Evolutionary conservation across 2,329 filamentous ascomycete species (phyloP), one percentile per base, ranked within the genome.

Genomic region (Aureobasidium sp.): DNA sequence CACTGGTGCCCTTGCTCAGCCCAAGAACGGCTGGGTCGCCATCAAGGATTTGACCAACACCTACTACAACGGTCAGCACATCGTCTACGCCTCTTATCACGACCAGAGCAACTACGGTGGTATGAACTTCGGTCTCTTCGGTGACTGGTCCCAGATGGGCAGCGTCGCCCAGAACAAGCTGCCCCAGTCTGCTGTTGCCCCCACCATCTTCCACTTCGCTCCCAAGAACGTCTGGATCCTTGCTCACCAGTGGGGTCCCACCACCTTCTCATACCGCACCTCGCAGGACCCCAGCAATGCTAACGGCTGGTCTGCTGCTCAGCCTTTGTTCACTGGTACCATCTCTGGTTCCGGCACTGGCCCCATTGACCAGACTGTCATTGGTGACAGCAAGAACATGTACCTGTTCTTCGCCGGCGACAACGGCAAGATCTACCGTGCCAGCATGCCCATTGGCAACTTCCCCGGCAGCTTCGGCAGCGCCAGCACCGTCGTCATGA

Each of bases 321-420:
- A 84, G 70, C 67, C 82, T 4, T 80, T 87, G 51, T 87, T 84
- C 74, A 73, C 78, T 0, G 84, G 84, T 13, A 77, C 69, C 24
- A 82, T 87, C 67, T 70, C 76, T 0, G 77, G 69, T 61, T 81
- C 80, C 9, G 69, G 71, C 71, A 85, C 81, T 0, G 83, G 83
- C 0, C 69, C 76, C 12, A 87, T 88, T 64, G 85, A 88, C 71
- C 84, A 86, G 73, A 83, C 84, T 0, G 66, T 87, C 62, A 87
- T 88, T 65, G 84, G 82, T 44, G 86, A 88, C 71, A 73, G 72
- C 69, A 72, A 70, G 7, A 81, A 82, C 73, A 87, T 87, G 83
- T 87, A 87, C 67, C 75, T 88, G 5, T 88, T 88, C 80, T 88
- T 87, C 67, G 78, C 79, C 0, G 86, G 84, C 8, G 86, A 88